These are phyloP conservation scores for Malassezia restricta DNA, from an alignment of 1,284 basidiomycete genomes.

Conservation along the genomic window DNA sequence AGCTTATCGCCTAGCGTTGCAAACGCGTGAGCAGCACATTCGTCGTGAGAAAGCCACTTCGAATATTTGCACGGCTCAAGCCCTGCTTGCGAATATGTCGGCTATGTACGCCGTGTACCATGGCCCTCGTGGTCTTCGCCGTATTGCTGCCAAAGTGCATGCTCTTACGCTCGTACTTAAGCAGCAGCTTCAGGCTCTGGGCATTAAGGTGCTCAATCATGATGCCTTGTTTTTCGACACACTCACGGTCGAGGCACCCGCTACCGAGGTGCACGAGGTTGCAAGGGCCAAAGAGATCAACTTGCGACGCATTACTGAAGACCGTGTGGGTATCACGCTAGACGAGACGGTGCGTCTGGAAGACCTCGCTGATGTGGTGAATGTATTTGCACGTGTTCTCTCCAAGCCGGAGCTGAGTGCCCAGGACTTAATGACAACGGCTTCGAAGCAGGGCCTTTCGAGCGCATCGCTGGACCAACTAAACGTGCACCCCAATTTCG, in stretches of 20 bases:
- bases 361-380: slow-evolving; percentile 60
- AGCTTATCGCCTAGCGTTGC: slow-evolving; percentile 82
- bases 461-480: slow-evolving; percentile 25
- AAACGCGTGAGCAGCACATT: slow-evolving; percentile 50
- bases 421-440: slow-evolving; percentile 26
- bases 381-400: slow-evolving; percentile 59
- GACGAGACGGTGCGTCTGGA: slow-evolving; percentile 70
- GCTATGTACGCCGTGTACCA: slow-evolving; percentile 66
- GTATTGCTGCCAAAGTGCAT: slow-evolving; percentile 82
- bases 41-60: slow-evolving; percentile 45
- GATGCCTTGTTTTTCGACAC: slow-evolving; percentile 74
- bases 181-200: slow-evolving; percentile 58
- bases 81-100: slow-evolving; percentile 43
- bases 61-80: slow-evolving; percentile 46
- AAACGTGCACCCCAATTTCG: slow-evolving; percentile 48
- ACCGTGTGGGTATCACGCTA: slow-evolving; percentile 72
- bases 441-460: slow-evolving; percentile 25
- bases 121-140: slow-evolving; percentile 70
- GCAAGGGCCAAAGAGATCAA: slow-evolving; percentile 71
- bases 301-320: slow-evolving; percentile 65
- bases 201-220: slow-evolving; percentile 55
- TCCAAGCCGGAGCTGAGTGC: slow-evolving; percentile 33
- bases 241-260: slow-evolving; percentile 67
- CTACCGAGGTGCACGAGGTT: slow-evolving; percentile 53
- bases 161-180: slow-evolving; percentile 72